Base-by-base conservation (phyloP, 2,329 filamentous ascomycete genomes). In the Pleomassaria siparia region DNA sequence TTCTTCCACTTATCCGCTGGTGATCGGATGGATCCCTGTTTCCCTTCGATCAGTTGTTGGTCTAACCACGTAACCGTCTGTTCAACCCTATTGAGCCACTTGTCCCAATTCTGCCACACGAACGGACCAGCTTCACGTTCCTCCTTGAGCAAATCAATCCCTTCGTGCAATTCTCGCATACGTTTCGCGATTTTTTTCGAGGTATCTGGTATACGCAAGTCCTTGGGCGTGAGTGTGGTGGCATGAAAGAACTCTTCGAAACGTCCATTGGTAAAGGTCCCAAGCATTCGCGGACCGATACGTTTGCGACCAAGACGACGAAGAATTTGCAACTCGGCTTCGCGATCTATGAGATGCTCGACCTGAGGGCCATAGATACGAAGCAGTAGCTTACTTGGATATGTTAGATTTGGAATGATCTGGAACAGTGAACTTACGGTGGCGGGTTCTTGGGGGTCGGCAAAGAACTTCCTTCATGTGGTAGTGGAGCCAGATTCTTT, bases 211-310 rank as follows among this genome's bases (percentile, higher is more conserved):
- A 89, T 83, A 29, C 89, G 86, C 37, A 99, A 73, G 56, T 95
- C 88, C 21, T 81, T 77, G 0, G 87, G 80, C 0, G 86, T 92
- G 33, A 99, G 80, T 0, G 94, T 86, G 29, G 83, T 83, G 1
- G 94, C 91, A 64, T 96, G 84, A 67, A 96, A 88, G 66, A 86
- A 97, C 69, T 99, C 87, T 72, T 99, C 94, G 57, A 99, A 99
- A 4, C 94, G 88, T 9, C 94, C 94, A 64, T 99, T 99, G 44
- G 80, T 83, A 69, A 99, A 99, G 0, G 90, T 96, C 1, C 94
- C 94, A 0, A 99, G 78, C 24, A 99, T 77, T 13, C 90, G 84
- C 4, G 94, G 94, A 2, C 94, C 94, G 55, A 99, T 99, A 59
- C 87, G 91, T 77, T 96, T 96, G 46, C 88, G 85, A 2, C 89